These are phyloP conservation scores for Serendipita sp. DNA, from an alignment of 1,284 basidiomycete genomes.

Conservation along the genomic window DNA sequence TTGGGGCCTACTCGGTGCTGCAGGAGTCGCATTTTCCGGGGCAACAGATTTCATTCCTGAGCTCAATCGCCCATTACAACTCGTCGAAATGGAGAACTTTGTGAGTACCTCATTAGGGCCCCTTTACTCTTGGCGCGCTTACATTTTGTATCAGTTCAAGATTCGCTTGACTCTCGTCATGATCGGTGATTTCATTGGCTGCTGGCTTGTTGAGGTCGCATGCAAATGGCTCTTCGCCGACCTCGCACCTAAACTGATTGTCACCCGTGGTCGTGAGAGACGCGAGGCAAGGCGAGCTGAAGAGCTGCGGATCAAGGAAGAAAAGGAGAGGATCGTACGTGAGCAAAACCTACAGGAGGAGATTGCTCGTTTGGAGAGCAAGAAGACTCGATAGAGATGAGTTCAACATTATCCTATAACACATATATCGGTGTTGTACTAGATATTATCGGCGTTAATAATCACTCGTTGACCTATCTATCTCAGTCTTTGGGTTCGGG, in stretches of 20 bases:
- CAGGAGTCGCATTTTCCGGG: slow-evolving; percentile 82
- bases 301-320: slow-evolving; percentile 17
- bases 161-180: slow-evolving; percentile 63
- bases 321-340: slow-evolving; percentile 10
- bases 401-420: too few species aligned
- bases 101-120: slow-evolving; percentile 32
- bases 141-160: slow-evolving; percentile 51
- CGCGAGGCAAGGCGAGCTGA: slow-evolving; percentile 32
- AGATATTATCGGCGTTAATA: too few species aligned
- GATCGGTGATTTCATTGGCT: slow-evolving; percentile 79
- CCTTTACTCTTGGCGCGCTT: slow-evolving; percentile 10
- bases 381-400: background rate
- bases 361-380: background rate
- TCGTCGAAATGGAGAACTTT: slow-evolving; percentile 72
- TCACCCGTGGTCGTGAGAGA: slow-evolving; percentile 70
- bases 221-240: slow-evolving; percentile 86
- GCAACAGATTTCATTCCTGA: slow-evolving; percentile 90
- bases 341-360: background rate
- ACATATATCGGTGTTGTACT: too few species aligned
- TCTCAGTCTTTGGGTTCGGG: too few species aligned
- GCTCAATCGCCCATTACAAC: slow-evolving; percentile 90
- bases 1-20: slow-evolving; percentile 78
- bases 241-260: slow-evolving; percentile 71
- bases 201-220: slow-evolving; percentile 66
- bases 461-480: too few species aligned